Conservation (phyloP, 2,329 filamentous ascomycete species). For the Botryotinia globosa region DNA sequence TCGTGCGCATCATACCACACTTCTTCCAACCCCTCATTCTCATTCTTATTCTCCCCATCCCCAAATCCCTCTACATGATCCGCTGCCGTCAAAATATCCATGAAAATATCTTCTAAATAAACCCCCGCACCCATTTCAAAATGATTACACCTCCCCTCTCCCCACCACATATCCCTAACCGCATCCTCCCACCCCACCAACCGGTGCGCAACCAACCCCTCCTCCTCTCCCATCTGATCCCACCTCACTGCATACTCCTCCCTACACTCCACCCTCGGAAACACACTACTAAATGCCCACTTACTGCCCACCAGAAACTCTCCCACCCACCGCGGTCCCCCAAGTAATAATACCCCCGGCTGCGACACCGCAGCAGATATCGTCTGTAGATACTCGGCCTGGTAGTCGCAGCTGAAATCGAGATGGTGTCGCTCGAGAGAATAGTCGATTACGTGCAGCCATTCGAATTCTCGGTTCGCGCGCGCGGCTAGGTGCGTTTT, state of each 20-base stretch:
- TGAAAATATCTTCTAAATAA: constrained; percentile 15
- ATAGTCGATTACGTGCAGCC: constrained; percentile 18
- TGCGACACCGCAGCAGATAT: constrained; percentile 5
- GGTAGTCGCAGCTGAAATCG: constrained; percentile 5
- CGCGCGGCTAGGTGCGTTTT: constrained; percentile 15
- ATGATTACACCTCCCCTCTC: constrained; percentile 10
- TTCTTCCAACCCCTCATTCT: not conserved
- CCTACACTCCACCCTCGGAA: not conserved
- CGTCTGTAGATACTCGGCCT: not conserved
- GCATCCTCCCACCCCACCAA: constrained; percentile 16
- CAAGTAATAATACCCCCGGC: constrained; percentile 12
- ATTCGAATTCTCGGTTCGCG: constrained; percentile 19
- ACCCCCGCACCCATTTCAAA: not conserved
- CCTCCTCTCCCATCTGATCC: constrained; percentile 17
- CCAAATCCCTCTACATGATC: not conserved
- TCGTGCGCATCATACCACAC: constrained; percentile 5
- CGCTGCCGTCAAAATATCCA: constrained; percentile 7
- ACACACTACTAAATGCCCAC: constrained; percentile 17
- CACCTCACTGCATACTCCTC: constrained; percentile 17
- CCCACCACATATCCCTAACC: constrained; percentile 8
- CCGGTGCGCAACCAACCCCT: constrained; percentile 1
- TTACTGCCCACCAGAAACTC: constrained; percentile 2
- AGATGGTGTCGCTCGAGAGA: constrained; percentile 6
- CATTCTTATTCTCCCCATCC: not conserved
- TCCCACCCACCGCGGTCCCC: constrained; percentile 19